Percentiles rank a stretch among this genome's conserved stretches.
phyloP scores from a whole-genome alignment of 2,329 filamentous ascomycete genomes.

The Cadophora sp. region DNA sequence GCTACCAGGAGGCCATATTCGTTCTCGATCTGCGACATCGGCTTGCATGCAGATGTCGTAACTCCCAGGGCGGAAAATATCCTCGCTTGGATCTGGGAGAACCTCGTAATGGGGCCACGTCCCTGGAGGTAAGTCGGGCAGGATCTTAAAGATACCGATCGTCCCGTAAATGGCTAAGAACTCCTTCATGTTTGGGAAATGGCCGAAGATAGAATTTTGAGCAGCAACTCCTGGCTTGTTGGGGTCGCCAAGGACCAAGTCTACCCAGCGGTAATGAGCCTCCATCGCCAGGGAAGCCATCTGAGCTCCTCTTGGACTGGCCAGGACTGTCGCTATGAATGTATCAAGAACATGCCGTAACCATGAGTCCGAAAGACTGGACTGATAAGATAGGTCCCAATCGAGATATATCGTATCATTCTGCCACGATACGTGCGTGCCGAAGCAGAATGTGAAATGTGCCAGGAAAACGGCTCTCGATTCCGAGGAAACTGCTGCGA shows the following conservation, averaged over 20 bases:
- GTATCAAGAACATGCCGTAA: background rate
- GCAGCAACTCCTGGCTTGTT: background rate
- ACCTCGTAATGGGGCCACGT: background rate
- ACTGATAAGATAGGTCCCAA: background rate
- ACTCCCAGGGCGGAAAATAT: background rate
- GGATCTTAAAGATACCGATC: background rate
- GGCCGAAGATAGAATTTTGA: background rate
- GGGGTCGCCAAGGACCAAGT: background rate
- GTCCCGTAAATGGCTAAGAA: background rate
- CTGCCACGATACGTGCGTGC: background rate
- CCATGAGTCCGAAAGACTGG: background rate
- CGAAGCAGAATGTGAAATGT: background rate
- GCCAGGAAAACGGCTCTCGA: background rate
- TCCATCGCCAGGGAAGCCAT: background rate
- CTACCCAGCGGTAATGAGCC: background rate
- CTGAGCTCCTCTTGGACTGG: background rate
- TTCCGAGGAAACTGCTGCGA: background rate
- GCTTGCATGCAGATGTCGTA: background rate
- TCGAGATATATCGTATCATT: background rate
- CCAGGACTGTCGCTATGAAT: background rate
- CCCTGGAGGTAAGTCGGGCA: background rate
- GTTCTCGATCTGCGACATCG: background rate
- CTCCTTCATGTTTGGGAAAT: background rate
- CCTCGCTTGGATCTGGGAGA: background rate
- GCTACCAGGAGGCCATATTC: background rate